A percentile compares a stretch with the other conserved stretches of the same genome.
phyloP scores from a whole-genome alignment of 176 grass and related monocot genomes.

The Hsuehochloa calcarea region DNA sequence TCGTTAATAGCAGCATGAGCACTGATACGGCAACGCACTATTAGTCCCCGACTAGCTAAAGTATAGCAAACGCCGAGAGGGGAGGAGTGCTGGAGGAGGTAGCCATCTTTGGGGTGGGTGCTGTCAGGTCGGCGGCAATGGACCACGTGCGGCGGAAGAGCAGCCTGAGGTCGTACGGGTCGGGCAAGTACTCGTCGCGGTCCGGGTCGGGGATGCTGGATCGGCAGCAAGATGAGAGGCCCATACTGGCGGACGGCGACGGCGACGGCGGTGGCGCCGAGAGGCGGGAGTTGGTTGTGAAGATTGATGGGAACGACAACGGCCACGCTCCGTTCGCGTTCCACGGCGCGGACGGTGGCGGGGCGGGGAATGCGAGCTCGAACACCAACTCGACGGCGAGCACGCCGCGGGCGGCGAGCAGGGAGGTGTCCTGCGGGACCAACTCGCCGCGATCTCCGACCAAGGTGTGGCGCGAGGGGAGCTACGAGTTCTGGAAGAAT shows the following conservation, averaged over 20 bases:
- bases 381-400: background rate
- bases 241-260: constrained; percentile 7
- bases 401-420: background rate
- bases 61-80: background rate
- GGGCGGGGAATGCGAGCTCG: constrained; percentile 33
- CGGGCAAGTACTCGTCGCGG: constrained; percentile 27
- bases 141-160: constrained; percentile 39
- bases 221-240: constrained; percentile 7
- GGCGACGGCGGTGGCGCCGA: background rate
- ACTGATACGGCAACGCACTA: background rate
- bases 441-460: constrained; percentile 27
- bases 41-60: constrained; percentile 2
- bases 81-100: background rate
- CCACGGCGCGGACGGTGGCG: background rate
- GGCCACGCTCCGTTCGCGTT: constrained; percentile 30
- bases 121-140: constrained; percentile 24
- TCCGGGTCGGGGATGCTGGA: constrained; percentile 13
- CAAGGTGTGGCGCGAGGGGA: constrained; percentile 63
- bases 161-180: constrained; percentile 40
- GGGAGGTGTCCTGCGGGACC: background rate
- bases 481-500: constrained; percentile 50
- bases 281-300: constrained; percentile 56
- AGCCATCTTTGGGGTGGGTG: background rate
- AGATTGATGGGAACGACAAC: constrained; percentile 57
- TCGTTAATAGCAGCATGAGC: background rate